Conservation (phyloP, 1,139 yeast species). For the Candida albicans region DNA sequence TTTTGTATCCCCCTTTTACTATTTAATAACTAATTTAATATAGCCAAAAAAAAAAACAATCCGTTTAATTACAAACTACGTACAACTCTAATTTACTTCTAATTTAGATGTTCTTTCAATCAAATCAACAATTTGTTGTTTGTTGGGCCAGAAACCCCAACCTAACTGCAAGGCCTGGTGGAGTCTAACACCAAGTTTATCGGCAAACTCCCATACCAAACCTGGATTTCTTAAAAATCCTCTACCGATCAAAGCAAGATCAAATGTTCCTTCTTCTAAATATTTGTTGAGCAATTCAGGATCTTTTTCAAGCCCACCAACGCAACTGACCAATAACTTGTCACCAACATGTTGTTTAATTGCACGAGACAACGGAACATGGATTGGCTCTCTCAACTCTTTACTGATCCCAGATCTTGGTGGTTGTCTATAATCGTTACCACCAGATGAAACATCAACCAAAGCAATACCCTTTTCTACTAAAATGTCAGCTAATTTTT, state of each 20-base stretch:
- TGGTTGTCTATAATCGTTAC: slow-evolving; percentile 37
- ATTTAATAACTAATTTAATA: too few relatives aligned
- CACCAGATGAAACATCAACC: slow-evolving; percentile 57
- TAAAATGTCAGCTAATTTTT: slow-evolving; percentile 40
- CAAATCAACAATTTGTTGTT: slow-evolving; percentile 16
- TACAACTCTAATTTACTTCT: not conserved
- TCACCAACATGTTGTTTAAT: slow-evolving; percentile 48
- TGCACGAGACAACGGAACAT: slow-evolving; percentile 39
- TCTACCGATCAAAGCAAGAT: slow-evolving; percentile 47
- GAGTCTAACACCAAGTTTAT: slow-evolving; percentile 42
- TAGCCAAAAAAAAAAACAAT: not conserved
- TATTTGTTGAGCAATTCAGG: slow-evolving; percentile 35
- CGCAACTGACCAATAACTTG: slow-evolving; percentile 42
- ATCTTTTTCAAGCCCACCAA: slow-evolving; percentile 40
- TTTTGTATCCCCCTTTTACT: too few relatives aligned
- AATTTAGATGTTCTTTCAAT: slow-evolving; percentile 16
- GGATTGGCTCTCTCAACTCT: slow-evolving; percentile 21
- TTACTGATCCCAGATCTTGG: slow-evolving; percentile 21
- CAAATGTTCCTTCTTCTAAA: slow-evolving; percentile 43
- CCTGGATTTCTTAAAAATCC: slow-evolving; percentile 51
- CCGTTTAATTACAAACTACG: not conserved
- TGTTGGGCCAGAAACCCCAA: slow-evolving; percentile 20
- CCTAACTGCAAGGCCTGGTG: slow-evolving; percentile 40
- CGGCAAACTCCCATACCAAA: slow-evolving; percentile 50
- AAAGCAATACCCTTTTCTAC: slow-evolving; percentile 49